Evolutionary conservation across 768 basidiomycete species (phyloP).

Genomic region (Trametes meyenii): DNA sequence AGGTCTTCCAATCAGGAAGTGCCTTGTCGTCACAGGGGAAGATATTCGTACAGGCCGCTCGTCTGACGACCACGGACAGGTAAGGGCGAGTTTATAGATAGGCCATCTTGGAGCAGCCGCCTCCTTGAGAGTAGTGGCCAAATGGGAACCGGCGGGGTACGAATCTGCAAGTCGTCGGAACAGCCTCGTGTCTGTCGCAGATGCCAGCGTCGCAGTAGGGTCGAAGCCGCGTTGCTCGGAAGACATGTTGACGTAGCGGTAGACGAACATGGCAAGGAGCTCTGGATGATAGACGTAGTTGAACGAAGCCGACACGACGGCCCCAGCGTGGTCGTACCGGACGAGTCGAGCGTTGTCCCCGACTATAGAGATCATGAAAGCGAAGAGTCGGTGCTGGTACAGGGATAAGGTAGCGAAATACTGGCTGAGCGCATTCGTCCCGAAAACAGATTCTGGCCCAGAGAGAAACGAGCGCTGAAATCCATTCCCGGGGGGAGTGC

Average conservation of each 20-base stretch:
- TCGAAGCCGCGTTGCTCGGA: slow-evolving; percentile 5
- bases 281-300: slow-evolving; percentile 2
- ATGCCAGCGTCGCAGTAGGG: slow-evolving; percentile 5
- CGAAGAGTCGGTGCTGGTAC: no score
- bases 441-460: not conserved
- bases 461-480: not conserved
- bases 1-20: not conserved
- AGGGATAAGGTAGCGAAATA: no score
- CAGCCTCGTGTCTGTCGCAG: not conserved
- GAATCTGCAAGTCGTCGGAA: not conserved
- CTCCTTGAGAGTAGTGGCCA: not conserved
- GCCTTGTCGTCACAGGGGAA: not conserved
- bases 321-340: no score
- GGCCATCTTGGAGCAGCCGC: not conserved
- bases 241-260: not conserved
- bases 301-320: slow-evolving; percentile 10
- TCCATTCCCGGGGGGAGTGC: no score
- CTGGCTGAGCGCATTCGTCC: no score
- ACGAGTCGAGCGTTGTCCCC: no score
- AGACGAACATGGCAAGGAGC: not conserved
- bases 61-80: not conserved
- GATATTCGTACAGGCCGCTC: not conserved
- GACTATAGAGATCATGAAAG: no score
- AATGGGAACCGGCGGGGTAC: not conserved
- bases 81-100: not conserved